phyloP scores from a whole-genome alignment of 2,329 filamentous ascomycete species.

The Paecilomyces sp. region DNA sequence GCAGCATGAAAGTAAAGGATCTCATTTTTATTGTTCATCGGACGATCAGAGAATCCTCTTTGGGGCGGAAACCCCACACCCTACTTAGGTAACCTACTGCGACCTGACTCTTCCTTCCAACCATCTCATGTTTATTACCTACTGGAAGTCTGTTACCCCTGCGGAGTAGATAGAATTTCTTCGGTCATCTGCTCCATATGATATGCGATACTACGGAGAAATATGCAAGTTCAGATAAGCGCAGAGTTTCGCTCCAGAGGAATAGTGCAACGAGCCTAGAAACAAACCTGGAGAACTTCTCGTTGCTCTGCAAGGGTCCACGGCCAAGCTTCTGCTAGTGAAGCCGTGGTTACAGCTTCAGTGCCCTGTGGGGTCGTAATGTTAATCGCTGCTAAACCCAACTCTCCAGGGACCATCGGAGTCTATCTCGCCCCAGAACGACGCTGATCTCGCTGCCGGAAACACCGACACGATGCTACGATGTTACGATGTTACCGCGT shows the following conservation, averaged over 20 bases:
- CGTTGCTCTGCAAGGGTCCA: neutral
- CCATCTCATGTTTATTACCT: neutral
- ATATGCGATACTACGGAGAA: neutral
- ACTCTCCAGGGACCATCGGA: neutral
- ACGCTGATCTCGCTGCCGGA: neutral
- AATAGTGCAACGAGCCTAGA: too few species aligned
- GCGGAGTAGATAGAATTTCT: neutral
- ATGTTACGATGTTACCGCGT: neutral
- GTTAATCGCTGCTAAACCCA: neutral
- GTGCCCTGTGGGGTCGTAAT: neutral
- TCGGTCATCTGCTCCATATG: neutral
- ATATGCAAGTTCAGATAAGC: neutral
- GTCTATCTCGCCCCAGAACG: neutral
- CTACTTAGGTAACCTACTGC: neutral
- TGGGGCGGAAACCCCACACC: neutral
- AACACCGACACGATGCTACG: neutral
- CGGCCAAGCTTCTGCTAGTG: neutral
- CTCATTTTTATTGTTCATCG: neutral
- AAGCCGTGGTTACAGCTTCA: neutral
- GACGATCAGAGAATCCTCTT: neutral
- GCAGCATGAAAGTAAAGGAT: neutral
- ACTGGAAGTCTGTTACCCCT: too few species aligned
- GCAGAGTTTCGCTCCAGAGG: neutral
- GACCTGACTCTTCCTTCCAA: neutral
- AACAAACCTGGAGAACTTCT: neutral